Evolutionary conservation across 306 rosid species (phyloP), one percentile per base, ranked within the genome.

Genomic region (Fragaria iinumae): DNA sequence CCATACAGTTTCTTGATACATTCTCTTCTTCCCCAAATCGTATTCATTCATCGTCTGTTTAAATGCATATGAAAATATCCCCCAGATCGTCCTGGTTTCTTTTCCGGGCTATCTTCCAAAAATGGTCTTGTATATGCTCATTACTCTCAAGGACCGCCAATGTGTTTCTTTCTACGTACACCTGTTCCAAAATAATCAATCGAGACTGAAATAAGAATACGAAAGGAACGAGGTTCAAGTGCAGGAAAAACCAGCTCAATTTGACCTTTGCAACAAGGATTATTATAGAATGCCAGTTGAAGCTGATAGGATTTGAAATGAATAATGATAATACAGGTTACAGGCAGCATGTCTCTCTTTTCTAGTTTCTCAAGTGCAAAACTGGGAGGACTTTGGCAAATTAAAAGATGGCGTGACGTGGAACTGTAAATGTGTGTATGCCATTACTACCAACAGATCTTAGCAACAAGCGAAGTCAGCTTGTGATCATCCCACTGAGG

Each of bases 141-240:
- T 32, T 56, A 53, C 77, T 57, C 10, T 84, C 82, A 80, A 16
- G 43, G 32, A 49, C 80, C 81, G 14, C 69, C 77, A n/a, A 41
- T 80, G 39, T 72, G 48, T 76, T 74, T 88, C 84, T 86, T 79
- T 82, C 89, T 80, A 47, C 52, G 79, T 29, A 8, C 73, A 73
- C 85, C 91, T 91, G 91, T 79, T 73, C 48, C 47, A 81, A 77
- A 43, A 80, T 56, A 36, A 65, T 11, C 70, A 65, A 18, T 38
- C 27, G 16, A 82, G 79, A 79, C 66, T 34, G 82, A 77, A 62
- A 70, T 59, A 50, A 77, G 69, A 1, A 69, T 67, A 73, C 7
- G 53, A 67, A 79, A 43, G 43, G 48, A 68, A 56, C 17, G 11
- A 71, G 67, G 38, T 57, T 47, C 57, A 34, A 36, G 39, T 67